phyloP scores from a whole-genome alignment of 805 yeast genomes.

The Clavispora phyllophila region DNA sequence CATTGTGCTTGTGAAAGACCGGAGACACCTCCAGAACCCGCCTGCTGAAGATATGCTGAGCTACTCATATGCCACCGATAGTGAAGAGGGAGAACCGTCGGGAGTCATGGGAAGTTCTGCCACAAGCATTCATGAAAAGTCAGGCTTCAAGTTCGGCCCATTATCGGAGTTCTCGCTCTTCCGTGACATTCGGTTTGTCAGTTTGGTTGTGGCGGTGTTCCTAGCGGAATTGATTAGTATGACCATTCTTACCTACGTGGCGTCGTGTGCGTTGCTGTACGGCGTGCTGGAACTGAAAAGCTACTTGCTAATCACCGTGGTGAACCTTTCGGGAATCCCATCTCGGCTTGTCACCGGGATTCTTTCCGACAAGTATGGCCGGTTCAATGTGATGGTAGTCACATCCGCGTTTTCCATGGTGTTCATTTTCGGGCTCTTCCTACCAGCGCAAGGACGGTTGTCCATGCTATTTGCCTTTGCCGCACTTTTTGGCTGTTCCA shows the following conservation, averaged over 20 bases:
- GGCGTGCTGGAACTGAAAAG: constrained; percentile 42
- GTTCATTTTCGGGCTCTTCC: constrained; percentile 21
- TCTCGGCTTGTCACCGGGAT: constrained; percentile 29
- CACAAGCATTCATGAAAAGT: background rate
- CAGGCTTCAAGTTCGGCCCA: background rate
- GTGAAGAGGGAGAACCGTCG: background rate
- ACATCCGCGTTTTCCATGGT: constrained; percentile 27
- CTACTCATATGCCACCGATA: too few species aligned
- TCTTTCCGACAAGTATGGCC: constrained; percentile 37
- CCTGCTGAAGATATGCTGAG: too few species aligned
- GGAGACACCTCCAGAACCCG: background rate
- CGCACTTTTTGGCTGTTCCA: constrained; percentile 3
- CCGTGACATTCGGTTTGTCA: constrained; percentile 39
- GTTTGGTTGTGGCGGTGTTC: constrained; percentile 38
- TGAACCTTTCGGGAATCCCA: constrained; percentile 41
- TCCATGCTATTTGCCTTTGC: constrained; percentile 4
- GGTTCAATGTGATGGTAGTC: constrained; percentile 46
- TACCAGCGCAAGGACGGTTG: constrained; percentile 25
- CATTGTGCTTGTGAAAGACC: constrained; percentile 7
- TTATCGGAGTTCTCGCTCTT: constrained; percentile 30
- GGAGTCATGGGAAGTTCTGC: background rate
- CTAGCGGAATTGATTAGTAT: constrained; percentile 45
- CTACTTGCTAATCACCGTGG: constrained; percentile 43
- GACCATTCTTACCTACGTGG: constrained; percentile 44
- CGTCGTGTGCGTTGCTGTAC: constrained; percentile 48